These are phyloP conservation scores for Spirogloea muscicola DNA, from an alignment of 139 green algal species.

Conservation along the genomic window DNA sequence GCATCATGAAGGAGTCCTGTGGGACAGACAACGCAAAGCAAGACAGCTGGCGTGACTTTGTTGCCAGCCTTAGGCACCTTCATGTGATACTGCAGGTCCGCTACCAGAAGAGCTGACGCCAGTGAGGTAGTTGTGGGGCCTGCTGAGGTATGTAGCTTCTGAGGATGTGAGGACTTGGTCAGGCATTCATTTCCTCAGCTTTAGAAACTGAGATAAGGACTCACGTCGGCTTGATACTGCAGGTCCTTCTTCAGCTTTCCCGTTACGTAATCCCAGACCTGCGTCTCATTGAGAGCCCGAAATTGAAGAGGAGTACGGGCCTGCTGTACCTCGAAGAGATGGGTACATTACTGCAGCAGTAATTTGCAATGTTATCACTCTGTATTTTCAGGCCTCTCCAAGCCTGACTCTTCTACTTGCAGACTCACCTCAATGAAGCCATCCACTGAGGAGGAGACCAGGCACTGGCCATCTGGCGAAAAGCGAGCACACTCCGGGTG, in stretches of 20 bases:
- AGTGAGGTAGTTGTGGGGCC: too few species aligned
- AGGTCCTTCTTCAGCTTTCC: constrained; percentile 92
- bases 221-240: constrained; percentile 74
- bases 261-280: constrained; percentile 89
- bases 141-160: too few species aligned
- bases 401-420: background rate
- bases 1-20: constrained; percentile 94
- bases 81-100: too few species aligned
- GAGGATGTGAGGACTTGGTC: too few species aligned
- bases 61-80: background rate
- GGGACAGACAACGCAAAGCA: constrained; percentile 6
- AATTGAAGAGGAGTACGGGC: too few species aligned
- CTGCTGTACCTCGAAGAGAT: too few species aligned
- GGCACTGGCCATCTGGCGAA: constrained; percentile 80
- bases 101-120: too few species aligned
- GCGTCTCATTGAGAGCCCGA: background rate
- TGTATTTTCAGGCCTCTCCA: background rate
- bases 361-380: background rate
- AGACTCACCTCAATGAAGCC: constrained; percentile 90
- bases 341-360: too few species aligned
- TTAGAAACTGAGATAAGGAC: constrained; percentile 4
- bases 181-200: too few species aligned
- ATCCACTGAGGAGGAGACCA: constrained; percentile 87
- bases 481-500: constrained; percentile 77
- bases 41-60: background rate